phyloP scores from a whole-genome alignment of 768 basidiomycete species.

The Podaxis rugospora region DNA sequence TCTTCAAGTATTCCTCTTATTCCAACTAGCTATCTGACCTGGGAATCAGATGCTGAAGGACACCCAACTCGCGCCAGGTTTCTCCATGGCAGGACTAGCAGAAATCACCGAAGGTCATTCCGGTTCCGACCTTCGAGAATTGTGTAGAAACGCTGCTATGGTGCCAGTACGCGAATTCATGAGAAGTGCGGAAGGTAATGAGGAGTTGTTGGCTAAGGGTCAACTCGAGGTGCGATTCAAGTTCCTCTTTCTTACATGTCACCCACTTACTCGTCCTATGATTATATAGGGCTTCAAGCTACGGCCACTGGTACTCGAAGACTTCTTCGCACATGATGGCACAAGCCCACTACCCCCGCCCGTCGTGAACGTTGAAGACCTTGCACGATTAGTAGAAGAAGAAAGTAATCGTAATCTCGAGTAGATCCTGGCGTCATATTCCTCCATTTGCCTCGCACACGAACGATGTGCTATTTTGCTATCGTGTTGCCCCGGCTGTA shows the following conservation, averaged over 20 bases:
- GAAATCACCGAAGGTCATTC: constrained; percentile 69
- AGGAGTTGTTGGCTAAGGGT: constrained; percentile 41
- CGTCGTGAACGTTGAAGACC: neutral
- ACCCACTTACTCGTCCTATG: neutral
- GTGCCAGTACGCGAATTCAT: constrained; percentile 84
- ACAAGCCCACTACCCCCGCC: constrained; percentile 30
- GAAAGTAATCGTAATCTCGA: neutral
- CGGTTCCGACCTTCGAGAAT: constrained; percentile 88
- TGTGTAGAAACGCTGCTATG: constrained; percentile 94
- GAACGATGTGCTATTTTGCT: neutral
- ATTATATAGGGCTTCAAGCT: constrained; percentile 64
- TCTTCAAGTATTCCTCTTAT: neutral
- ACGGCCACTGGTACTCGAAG: constrained; percentile 64
- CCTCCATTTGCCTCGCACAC: neutral
- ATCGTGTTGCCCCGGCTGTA: neutral
- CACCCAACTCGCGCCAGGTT: constrained; percentile 58
- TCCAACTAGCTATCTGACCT: neutral
- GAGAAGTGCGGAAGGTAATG: constrained; percentile 40
- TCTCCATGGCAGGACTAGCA: constrained; percentile 63
- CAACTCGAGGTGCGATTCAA: constrained; percentile 37
- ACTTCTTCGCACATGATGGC: constrained; percentile 55
- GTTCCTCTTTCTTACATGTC: neutral
- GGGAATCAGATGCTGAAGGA: constrained; percentile 80
- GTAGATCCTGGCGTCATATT: neutral
- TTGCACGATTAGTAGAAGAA: constrained; percentile 5